Evolutionary conservation across 768 basidiomycete genomes (phyloP).

Genomic region (Podaxis carcinomalis): DNA sequence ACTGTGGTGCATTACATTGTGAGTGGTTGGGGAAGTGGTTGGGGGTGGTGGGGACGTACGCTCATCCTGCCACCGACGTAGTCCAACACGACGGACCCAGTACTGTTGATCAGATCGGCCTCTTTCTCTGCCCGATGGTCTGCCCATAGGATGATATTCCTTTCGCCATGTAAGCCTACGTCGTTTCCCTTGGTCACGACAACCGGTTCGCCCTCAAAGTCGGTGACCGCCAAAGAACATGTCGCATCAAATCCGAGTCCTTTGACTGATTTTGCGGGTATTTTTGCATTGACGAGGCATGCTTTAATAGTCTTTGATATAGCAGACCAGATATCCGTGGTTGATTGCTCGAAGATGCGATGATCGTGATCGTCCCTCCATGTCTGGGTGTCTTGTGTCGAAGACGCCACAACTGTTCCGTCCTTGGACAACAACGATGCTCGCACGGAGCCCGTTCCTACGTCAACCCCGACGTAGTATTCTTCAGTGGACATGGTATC

Average conservation of each 20-base stretch:
- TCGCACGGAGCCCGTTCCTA: slow-evolving; percentile 92
- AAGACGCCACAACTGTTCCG: slow-evolving; percentile 73
- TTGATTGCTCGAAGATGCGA: slow-evolving; percentile 96
- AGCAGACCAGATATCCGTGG: slow-evolving; percentile 78
- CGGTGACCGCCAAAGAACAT: slow-evolving; percentile 88
- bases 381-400: slow-evolving; percentile 78
- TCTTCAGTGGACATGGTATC: slow-evolving; percentile 29
- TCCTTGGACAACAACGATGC: slow-evolving; percentile 71
- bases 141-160: slow-evolving; percentile 94
- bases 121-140: slow-evolving; percentile 94
- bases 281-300: slow-evolving; percentile 54
- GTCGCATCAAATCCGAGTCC: slow-evolving; percentile 96
- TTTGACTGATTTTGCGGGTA: slow-evolving; percentile 49
- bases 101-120: slow-evolving; percentile 84
- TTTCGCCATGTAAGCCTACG: slow-evolving; percentile 63
- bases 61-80: slow-evolving; percentile 98
- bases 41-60: slow-evolving; percentile 36
- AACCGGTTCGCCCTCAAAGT: slow-evolving; percentile 69
- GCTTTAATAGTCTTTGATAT: slow-evolving; percentile 59
- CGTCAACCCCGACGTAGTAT: slow-evolving; percentile 75
- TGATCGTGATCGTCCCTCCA: slow-evolving; percentile 83
- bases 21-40: not conserved
- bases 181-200: slow-evolving; percentile 64
- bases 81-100: slow-evolving; percentile 79
- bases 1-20: slow-evolving; percentile 34